Base-by-base conservation (phyloP, 495 filamentous ascomycete species). In the Tuber indicum region DNA sequence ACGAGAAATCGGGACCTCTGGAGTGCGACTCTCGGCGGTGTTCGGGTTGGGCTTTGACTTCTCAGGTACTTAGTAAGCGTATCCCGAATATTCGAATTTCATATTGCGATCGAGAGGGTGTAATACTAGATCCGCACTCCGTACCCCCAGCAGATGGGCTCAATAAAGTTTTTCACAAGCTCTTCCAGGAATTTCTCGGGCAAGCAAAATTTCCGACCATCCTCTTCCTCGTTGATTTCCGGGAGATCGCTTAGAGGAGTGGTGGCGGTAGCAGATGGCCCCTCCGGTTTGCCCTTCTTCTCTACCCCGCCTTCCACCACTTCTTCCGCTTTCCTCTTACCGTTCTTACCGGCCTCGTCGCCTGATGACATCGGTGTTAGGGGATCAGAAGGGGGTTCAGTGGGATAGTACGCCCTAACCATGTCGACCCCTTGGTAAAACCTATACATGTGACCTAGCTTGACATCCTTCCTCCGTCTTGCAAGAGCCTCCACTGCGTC, bases 161-260 rank as follows among this genome's bases (percentile, higher is more conserved):
- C 82, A 71, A 84, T 77, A 62, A 84, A 84, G 77, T 83, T 84
- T 70, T 82, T 83, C 73, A 84, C 80, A 14, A 84, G 74, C 47
- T 84, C 82, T 52, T 84, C 82, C 70, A 82, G 78, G 76, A 84
- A 84, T 49, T 74, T 82, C 72, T 84, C 82, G 71, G 82, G 82
- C 79, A 84, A 80, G 41, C 72, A 46, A 66, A 82, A 83, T 52
- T 74, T 73, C 16, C 41, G 26, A 17, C 23, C 49, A 1, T 72
- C 66, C 32, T 47, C 78, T 16, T 44, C 36, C 12, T 7, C 71
- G 39, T 10, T 17, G 1, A 7, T 19, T 6, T 36, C 32, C 10
- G 45, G 42, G n/a, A 26, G 8, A 21, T 23, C 78, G 72, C 75
- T 66, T 52, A 47, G 43, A 66, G 26, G 17, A 36, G n/a, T 42